Evolutionary conservation across 345 rosid species (phyloP).

Genomic region (Eucalyptus curtisii): DNA sequence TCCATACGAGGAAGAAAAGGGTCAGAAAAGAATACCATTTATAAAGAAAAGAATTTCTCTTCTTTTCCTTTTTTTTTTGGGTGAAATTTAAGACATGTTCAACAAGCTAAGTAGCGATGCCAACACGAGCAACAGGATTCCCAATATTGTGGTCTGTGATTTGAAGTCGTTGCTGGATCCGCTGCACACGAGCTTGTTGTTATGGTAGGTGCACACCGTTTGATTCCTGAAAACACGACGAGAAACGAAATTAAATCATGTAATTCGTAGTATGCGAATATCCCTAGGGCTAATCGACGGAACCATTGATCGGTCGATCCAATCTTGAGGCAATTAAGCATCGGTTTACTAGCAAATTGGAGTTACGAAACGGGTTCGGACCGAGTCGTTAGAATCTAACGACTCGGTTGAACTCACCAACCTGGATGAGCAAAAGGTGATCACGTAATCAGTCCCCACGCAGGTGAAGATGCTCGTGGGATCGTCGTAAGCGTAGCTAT

Average conservation of each 20-base stretch:
- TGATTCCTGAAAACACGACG: slow-evolving; percentile 26
- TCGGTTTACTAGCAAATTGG: not conserved
- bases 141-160: slow-evolving; percentile 18
- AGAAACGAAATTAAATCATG: not conserved
- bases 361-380: not conserved
- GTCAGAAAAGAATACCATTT: not conserved
- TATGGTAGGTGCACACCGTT: slow-evolving; percentile 59
- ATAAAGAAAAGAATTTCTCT: not conserved
- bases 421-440: slow-evolving; percentile 68
- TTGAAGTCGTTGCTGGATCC: slow-evolving; percentile 21
- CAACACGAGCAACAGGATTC: slow-evolving; percentile 13
- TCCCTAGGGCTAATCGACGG: not conserved
- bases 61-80: not conserved
- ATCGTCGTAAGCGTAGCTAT: slow-evolving; percentile 89
- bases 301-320: not conserved
- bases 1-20: not conserved
- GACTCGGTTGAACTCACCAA: not conserved
- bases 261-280: not conserved
- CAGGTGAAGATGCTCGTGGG: slow-evolving; percentile 73
- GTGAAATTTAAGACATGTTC: not conserved
- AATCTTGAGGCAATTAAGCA: not conserved
- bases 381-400: too few relatives aligned
- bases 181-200: slow-evolving; percentile 49
- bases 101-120: slow-evolving; percentile 1
- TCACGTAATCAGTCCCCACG: slow-evolving; percentile 49